A percentile compares a stretch with the other conserved stretches of the same genome.
Evolutionary conservation across 1,284 basidiomycete genomes (phyloP).

Genomic region (Leccinum subrobustum): DNA sequence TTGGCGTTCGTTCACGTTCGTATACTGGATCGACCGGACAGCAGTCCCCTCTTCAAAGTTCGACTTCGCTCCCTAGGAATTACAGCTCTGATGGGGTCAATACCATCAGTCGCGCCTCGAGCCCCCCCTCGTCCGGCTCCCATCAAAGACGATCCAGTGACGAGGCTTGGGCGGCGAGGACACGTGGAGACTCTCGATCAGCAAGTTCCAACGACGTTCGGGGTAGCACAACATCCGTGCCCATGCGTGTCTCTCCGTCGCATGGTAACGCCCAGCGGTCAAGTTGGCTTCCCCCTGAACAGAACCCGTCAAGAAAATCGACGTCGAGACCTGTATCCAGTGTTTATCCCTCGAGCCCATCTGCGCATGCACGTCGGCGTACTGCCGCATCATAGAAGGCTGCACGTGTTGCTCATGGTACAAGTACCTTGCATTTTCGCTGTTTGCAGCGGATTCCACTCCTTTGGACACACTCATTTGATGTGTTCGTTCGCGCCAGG

Average conservation of each 20-base stretch:
- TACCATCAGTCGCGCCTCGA: conserved; percentile 19
- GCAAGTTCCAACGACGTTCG: conserved; percentile 22
- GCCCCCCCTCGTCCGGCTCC: conserved; percentile 17
- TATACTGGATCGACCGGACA: conserved; percentile 24
- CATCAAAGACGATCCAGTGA: conserved; percentile 35
- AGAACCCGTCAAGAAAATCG: conserved; percentile 8
- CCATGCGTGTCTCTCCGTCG: conserved; percentile 6
- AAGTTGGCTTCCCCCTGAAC: conserved; percentile 27
- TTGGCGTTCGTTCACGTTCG: conserved; percentile 30
- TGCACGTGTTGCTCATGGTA: not conserved
- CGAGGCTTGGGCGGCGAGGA: conserved; percentile 20
- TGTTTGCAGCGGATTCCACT: conserved; percentile 13
- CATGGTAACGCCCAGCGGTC: conserved; percentile 21
- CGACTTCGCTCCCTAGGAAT: conserved; percentile 19
- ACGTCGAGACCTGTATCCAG: conserved; percentile 20
- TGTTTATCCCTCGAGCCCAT: conserved; percentile 16
- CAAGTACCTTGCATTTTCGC: conserved; percentile 11
- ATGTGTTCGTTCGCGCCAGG: conserved; percentile 12
- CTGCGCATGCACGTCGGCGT: conserved; percentile 18
- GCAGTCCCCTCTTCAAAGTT: conserved; percentile 22
- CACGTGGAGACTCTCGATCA: conserved; percentile 11
- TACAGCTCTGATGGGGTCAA: conserved; percentile 26
- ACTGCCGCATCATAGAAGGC: conserved; percentile 25
- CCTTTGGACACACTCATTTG: conserved; percentile 31
- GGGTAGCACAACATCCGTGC: conserved; percentile 8